phyloP scores from a whole-genome alignment of 2,329 filamentous ascomycete genomes.

The Teratosphaeria destructans region DNA sequence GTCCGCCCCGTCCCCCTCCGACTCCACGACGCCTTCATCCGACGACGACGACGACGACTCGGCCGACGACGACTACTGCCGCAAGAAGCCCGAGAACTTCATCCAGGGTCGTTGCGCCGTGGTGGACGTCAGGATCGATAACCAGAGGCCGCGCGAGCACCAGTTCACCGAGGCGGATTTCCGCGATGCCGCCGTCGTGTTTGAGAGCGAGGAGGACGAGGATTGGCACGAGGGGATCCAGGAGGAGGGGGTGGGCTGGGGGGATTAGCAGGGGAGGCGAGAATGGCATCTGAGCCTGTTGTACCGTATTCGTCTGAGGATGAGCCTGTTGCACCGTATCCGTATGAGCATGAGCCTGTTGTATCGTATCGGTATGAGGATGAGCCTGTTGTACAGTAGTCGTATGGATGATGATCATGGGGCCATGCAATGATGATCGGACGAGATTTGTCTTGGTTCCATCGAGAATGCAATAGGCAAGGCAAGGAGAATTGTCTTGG shows the following conservation, averaged over 20 bases:
- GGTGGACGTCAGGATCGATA: constrained; percentile 65
- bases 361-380: too few relatives aligned
- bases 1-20: constrained; percentile 10
- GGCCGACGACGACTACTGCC: constrained; percentile 21
- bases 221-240: constrained; percentile 46
- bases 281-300: too few relatives aligned
- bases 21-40: constrained; percentile 2
- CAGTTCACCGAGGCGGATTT: constrained; percentile 66
- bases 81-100: constrained; percentile 24
- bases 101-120: constrained; percentile 61
- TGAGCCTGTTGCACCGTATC: too few relatives aligned
- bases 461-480: too few relatives aligned
- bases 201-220: constrained; percentile 44
- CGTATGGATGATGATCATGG: too few relatives aligned
- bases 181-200: constrained; percentile 42
- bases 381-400: too few relatives aligned
- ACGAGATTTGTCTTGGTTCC: too few relatives aligned
- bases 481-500: too few relatives aligned
- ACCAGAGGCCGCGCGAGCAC: constrained; percentile 59
- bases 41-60: constrained; percentile 8
- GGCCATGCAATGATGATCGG: too few relatives aligned
- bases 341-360: too few relatives aligned
- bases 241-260: not conserved
- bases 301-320: too few relatives aligned
- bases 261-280: not conserved